Evolutionary conservation across 208 protist species (phyloP).

Genomic region (Trypanosoma conorhini): DNA sequence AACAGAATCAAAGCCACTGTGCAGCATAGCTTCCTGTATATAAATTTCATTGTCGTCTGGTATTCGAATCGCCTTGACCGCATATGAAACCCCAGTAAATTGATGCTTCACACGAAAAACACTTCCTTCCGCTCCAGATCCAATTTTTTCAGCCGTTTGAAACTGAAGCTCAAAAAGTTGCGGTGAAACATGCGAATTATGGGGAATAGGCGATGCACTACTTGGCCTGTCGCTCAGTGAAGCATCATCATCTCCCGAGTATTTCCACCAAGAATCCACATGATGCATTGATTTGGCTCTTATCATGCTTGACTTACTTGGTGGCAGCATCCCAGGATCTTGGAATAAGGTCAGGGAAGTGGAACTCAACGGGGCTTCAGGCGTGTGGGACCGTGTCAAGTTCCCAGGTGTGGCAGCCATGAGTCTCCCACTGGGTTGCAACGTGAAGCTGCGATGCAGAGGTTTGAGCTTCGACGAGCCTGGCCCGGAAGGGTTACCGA

Average conservation of each 20-base stretch:
- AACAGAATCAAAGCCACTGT: conserved; percentile 78
- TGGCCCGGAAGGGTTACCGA: conserved; percentile 12
- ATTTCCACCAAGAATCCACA: conserved; percentile 23
- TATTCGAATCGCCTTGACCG: conserved; percentile 81
- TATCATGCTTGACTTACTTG: neutral
- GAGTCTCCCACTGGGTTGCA: neutral
- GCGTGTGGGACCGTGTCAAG: neutral
- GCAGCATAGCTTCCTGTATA: conserved; percentile 74
- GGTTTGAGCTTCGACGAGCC: conserved; percentile 5
- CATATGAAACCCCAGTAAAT: conserved; percentile 64
- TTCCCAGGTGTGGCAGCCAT: neutral
- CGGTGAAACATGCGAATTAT: neutral
- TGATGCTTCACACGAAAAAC: conserved; percentile 84
- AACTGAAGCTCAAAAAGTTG: conserved; percentile 81
- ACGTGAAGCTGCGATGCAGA: neutral
- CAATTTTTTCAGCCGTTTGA: conserved; percentile 68
- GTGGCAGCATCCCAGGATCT: neutral
- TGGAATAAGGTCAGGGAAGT: neutral
- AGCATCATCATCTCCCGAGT: conserved; percentile 16
- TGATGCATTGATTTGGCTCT: neutral
- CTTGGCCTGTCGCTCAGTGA: conserved; percentile 3
- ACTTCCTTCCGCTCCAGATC: conserved; percentile 68
- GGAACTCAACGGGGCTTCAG: too few relatives aligned
- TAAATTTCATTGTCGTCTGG: conserved; percentile 49
- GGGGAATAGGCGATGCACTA: neutral